Evolutionary conservation across 257 asterid species (phyloP).

Genomic region (Solanum clarkiae): DNA sequence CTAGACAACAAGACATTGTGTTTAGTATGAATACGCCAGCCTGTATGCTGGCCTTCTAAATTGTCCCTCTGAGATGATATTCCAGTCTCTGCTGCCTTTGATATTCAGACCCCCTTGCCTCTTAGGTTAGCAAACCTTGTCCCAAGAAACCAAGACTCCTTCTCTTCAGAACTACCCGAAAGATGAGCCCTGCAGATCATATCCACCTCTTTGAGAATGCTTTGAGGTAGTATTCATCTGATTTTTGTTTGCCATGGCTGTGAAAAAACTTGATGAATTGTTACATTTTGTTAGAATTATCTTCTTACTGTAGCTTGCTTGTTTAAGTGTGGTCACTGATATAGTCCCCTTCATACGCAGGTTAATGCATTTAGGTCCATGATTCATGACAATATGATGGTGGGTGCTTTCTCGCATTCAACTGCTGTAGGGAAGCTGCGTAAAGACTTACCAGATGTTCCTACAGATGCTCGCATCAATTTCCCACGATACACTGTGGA

Average conservation of each 20-base stretch:
- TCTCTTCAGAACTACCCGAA: too few species aligned
- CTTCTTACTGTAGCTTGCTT: neutral
- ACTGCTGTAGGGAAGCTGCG: slow-evolving; percentile 95
- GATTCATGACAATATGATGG: slow-evolving; percentile 88
- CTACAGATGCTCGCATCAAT: slow-evolving; percentile 51
- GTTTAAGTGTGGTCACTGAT: neutral
- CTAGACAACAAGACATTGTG: neutral
- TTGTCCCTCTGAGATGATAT: too few species aligned
- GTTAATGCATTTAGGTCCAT: slow-evolving; percentile 89
- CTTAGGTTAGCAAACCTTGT: too few species aligned
- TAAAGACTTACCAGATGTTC: slow-evolving; percentile 83
- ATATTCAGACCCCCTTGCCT: too few species aligned
- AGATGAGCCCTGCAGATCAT: too few species aligned
- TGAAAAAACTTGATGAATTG: neutral
- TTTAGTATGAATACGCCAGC: neutral
- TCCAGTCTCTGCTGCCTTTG: too few species aligned
- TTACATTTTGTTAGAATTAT: neutral
- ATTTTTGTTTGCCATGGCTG: neutral
- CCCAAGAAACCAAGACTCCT: too few species aligned
- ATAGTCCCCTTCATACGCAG: slow-evolving; percentile 23
- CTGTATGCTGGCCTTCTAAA: neutral
- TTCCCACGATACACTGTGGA: slow-evolving; percentile 78
- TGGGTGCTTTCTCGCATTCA: slow-evolving; percentile 88
- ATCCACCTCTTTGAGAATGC: too few species aligned
- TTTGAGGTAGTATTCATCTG: neutral